Evolutionary conservation across 768 basidiomycete genomes (phyloP), one percentile per base, ranked within the genome.

Genomic region (Hysterangium stoloniferum): DNA sequence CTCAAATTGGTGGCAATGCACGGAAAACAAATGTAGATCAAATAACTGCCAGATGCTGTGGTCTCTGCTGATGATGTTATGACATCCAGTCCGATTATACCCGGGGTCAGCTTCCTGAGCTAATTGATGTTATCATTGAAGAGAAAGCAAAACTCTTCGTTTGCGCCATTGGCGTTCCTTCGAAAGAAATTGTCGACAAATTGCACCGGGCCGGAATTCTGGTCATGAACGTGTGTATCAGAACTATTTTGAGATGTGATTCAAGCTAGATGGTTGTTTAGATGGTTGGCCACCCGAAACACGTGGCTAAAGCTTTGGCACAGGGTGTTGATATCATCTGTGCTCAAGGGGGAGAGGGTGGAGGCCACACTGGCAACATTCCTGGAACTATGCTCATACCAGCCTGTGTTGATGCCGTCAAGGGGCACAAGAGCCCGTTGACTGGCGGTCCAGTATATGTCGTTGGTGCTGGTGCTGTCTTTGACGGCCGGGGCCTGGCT

Each of bases 211-310:
- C 87, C 11, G 84, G 87, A 12, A 92, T 95, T 54, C 76, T 82
- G 32, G 74, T 93, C 58, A 93, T 92, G 89, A 93, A 94, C 69
- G 80, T 81, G 58, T 58, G 73, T 61, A 33, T 37, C 34, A 34
- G 15, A 17, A 32, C 13, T 17, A 32, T 25, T 40, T 38, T 38
- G 27, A 33, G 11, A 22, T 6, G n/a, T n/a, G n/a, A n/a, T n/a
- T n/a, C n/a, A n/a, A n/a, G n/a, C n/a, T n/a, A n/a, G n/a, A 15
- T 9, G 1, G 32, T 31, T 29, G 27, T 48, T 29, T 54, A 78
- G 74, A 92, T 91, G 88, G 84, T 95, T 52, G 93, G 93, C n/a
- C 88, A 92, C 61, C 91, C 92, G 11, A 95, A 59, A 62, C 88
- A 92, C 63, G 86, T 86, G 38, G 56, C 70, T 41, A 88, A 86